A percentile compares a stretch with the other conserved stretches of the same genome.
These are phyloP conservation scores for rapeseed (Brassica napus) DNA, from an alignment of 345 rosid genomes.

Conservation along the genomic window DNA sequence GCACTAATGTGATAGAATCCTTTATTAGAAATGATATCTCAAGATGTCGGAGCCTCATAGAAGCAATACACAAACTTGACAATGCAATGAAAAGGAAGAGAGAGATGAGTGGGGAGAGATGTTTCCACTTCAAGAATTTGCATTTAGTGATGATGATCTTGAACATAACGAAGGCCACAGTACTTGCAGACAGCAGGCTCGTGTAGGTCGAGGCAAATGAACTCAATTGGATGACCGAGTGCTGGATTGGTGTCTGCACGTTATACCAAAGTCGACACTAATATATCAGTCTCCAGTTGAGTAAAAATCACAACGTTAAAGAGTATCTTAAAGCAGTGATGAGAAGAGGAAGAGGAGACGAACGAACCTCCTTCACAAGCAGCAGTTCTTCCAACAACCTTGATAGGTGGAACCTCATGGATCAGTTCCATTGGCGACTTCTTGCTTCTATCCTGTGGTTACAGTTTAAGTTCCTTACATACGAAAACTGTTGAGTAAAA, in stretches of 20 bases:
- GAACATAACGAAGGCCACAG: conserved; percentile 89
- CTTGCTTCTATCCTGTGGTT: conserved; percentile 68
- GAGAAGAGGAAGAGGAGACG: conserved; percentile 25
- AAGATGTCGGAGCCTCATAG: conserved; percentile 9
- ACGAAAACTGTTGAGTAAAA: neutral
- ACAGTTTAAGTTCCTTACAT: neutral
- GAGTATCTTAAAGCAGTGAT: neutral
- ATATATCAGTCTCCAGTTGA: neutral
- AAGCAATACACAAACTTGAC: conserved; percentile 21
- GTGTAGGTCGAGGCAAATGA: conserved; percentile 84
- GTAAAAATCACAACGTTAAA: neutral
- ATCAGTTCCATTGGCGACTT: conserved; percentile 99
- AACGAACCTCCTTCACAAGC: conserved; percentile 99
- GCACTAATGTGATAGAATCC: neutral
- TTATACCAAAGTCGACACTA: neutral
- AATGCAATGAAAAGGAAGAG: conserved; percentile 1
- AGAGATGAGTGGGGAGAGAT: neutral
- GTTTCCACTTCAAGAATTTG: neutral
- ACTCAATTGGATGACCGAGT: conserved; percentile 96
- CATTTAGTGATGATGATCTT: conserved; percentile 81
- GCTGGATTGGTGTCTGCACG: conserved; percentile 72
- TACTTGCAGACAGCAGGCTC: conserved; percentile 97
- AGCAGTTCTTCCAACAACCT: conserved; percentile 90
- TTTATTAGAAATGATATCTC: conserved; percentile 14
- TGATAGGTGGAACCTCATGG: conserved; percentile 95